phyloP scores from a whole-genome alignment of 352 stramenopile genomes.

The Blastocystis sp. region DNA sequence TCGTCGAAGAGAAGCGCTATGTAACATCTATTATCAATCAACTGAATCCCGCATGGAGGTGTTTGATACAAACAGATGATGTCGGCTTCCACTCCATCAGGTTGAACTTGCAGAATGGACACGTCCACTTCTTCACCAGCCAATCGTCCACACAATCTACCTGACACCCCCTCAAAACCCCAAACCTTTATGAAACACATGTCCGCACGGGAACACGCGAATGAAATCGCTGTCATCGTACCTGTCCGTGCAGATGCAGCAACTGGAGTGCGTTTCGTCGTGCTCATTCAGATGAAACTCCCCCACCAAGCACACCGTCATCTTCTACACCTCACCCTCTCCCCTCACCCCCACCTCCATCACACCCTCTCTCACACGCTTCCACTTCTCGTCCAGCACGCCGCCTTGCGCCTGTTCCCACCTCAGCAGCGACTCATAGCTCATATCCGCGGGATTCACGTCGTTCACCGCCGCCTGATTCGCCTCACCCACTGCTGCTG shows the following conservation, averaged over 20 bases:
- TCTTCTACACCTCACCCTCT: not conserved
- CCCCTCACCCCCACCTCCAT: not conserved
- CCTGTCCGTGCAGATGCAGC: constrained; percentile 54
- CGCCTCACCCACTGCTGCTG: not conserved
- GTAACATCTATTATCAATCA: constrained; percentile 38
- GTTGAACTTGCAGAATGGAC: constrained; percentile 61
- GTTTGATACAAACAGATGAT: constrained; percentile 37
- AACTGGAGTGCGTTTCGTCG: constrained; percentile 4
- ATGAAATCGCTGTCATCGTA: constrained; percentile 39
- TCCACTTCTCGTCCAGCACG: constrained; percentile 55
- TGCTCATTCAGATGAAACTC: not conserved
- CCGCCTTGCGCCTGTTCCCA: constrained; percentile 39
- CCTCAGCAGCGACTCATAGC: constrained; percentile 44
- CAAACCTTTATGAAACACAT: constrained; percentile 66
- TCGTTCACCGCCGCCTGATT: not conserved
- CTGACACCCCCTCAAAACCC: not conserved
- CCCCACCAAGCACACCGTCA: not conserved
- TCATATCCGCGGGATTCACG: constrained; percentile 22
- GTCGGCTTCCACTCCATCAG: constrained; percentile 20
- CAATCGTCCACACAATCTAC: constrained; percentile 43
- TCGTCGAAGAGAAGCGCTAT: constrained; percentile 44
- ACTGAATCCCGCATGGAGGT: not conserved
- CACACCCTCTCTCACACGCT: not conserved
- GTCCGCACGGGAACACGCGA: constrained; percentile 25
- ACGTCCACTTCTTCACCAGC: constrained; percentile 60